A percentile compares a stretch with the other conserved stretches of the same genome.
Evolutionary conservation across 2,329 filamentous ascomycete genomes (phyloP).

Genomic region (Cladosporium sp.): DNA sequence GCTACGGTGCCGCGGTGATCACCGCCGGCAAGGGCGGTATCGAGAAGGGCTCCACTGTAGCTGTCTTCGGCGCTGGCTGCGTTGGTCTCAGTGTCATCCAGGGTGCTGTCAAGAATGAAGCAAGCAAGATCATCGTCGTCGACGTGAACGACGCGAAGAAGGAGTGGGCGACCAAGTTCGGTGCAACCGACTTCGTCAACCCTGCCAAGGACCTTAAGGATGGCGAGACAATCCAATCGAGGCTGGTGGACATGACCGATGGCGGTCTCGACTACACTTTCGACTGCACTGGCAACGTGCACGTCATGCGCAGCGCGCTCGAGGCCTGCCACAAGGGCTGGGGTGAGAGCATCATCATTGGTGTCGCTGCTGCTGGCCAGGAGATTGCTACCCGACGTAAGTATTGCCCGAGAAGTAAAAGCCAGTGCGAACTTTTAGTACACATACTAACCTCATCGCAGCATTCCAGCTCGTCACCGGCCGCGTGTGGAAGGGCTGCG

Average conservation of each 20-base stretch:
- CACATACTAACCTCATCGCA: conserved; percentile 43
- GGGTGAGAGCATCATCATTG: conserved; percentile 97
- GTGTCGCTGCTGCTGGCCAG: conserved; percentile 92
- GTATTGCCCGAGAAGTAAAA: conserved; percentile 44
- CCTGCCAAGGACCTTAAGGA: conserved; percentile 65
- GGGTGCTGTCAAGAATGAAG: conserved; percentile 83
- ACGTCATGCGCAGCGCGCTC: conserved; percentile 91
- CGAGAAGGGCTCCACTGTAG: conserved; percentile 85
- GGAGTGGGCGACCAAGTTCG: conserved; percentile 90
- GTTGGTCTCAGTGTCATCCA: conserved; percentile 95
- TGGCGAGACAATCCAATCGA: conserved; percentile 81
- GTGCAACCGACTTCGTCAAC: conserved; percentile 96
- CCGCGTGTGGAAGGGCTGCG: conserved; percentile 96
- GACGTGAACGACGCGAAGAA: conserved; percentile 89
- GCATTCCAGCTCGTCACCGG: conserved; percentile 99
- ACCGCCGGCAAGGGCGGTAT: conserved; percentile 72
- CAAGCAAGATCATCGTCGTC: conserved; percentile 74
- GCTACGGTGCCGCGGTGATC: conserved; percentile 92
- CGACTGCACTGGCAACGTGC: conserved; percentile 96
- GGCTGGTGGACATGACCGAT: conserved; percentile 96
- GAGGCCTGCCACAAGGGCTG: conserved; percentile 99
- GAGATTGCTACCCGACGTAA: conserved; percentile 91
- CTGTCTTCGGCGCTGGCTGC: conserved; percentile 93
- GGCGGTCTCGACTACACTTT: conserved; percentile 99
- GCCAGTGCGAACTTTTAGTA: not conserved